Percentiles rank a stretch among this genome's conserved stretches.
Conservation (phyloP, 139 green algal genomes). For the Chlamydomonas urium region DNA sequence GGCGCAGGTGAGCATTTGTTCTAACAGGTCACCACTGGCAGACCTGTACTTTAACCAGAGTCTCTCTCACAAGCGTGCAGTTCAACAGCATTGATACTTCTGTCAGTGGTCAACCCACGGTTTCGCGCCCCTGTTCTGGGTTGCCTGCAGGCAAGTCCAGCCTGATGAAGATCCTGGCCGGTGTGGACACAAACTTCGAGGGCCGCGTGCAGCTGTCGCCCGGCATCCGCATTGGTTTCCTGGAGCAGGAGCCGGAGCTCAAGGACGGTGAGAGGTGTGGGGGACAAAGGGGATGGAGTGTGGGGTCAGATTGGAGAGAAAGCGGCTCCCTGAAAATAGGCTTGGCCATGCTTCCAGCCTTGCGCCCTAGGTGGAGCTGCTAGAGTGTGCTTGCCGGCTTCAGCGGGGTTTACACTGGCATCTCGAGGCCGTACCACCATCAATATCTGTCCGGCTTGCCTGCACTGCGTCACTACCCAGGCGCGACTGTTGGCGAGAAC, state of each 20-base stretch:
- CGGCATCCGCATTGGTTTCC: slow-evolving; percentile 63
- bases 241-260: slow-evolving; percentile 74
- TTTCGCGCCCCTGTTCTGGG: too few species aligned
- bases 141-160: slow-evolving; percentile 63
- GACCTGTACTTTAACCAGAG: too few species aligned
- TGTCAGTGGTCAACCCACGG: neutral
- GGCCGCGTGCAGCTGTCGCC: slow-evolving; percentile 32
- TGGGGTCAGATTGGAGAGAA: too few species aligned
- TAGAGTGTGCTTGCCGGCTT: too few species aligned
- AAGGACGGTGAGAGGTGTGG: slow-evolving; percentile 43
- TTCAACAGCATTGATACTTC: too few species aligned
- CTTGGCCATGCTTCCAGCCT: too few species aligned
- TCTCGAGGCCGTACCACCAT: neutral
- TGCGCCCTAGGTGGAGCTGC: too few species aligned
- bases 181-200: slow-evolving; percentile 24
- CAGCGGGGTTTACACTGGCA: too few species aligned
- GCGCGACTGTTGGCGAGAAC: slow-evolving; percentile 67
- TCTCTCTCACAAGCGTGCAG: too few species aligned
- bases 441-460: neutral
- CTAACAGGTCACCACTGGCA: too few species aligned
- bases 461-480: neutral
- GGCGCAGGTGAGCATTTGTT: slow-evolving; percentile 34
- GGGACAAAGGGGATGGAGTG: neutral
- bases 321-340: too few species aligned
- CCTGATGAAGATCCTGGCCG: slow-evolving; percentile 71